A percentile compares a stretch with the other conserved stretches of the same genome.
Conservation (phyloP, 441 rosid genomes). For the Gossypium trilobum region DNA sequence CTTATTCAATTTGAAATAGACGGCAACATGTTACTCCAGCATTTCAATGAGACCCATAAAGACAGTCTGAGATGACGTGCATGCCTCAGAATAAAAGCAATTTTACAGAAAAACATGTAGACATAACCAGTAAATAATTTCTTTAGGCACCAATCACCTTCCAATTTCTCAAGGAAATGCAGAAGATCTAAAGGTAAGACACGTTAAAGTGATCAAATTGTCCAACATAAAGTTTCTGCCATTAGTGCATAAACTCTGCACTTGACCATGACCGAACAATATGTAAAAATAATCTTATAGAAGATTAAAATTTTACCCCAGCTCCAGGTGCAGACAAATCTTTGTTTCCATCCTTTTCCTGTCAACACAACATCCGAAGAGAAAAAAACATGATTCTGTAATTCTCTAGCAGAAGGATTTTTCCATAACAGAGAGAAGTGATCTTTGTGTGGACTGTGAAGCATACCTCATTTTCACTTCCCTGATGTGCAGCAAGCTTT, state of each 20-base stretch:
- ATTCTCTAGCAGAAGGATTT: background rate
- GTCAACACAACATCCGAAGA: conserved; percentile 25
- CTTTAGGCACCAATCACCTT: background rate
- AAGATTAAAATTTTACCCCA: conserved; percentile 53
- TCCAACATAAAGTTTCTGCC: background rate
- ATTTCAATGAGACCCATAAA: background rate
- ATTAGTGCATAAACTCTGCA: background rate
- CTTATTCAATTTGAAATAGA: background rate
- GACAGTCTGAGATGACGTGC: background rate
- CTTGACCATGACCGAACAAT: background rate
- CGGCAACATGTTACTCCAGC: background rate
- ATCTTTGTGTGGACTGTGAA: conserved; percentile 7
- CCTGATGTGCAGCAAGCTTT: conserved; percentile 83
- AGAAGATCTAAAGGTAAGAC: background rate
- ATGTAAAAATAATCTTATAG: conserved; percentile 1
- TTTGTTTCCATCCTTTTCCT: conserved; percentile 69
- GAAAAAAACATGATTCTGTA: conserved; percentile 1
- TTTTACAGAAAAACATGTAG: conserved; percentile 1
- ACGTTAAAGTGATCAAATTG: background rate
- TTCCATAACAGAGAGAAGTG: background rate
- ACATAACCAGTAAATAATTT: background rate
- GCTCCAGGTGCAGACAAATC: conserved; percentile 88
- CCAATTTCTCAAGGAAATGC: conserved; percentile 1
- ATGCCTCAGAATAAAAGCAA: background rate
- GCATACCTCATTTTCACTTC: conserved; percentile 49